A percentile compares a stretch with the other conserved stretches of the same genome.
These are phyloP conservation scores for Boletus rubroflammeus DNA, from an alignment of 768 basidiomycete species.

Conservation along the genomic window DNA sequence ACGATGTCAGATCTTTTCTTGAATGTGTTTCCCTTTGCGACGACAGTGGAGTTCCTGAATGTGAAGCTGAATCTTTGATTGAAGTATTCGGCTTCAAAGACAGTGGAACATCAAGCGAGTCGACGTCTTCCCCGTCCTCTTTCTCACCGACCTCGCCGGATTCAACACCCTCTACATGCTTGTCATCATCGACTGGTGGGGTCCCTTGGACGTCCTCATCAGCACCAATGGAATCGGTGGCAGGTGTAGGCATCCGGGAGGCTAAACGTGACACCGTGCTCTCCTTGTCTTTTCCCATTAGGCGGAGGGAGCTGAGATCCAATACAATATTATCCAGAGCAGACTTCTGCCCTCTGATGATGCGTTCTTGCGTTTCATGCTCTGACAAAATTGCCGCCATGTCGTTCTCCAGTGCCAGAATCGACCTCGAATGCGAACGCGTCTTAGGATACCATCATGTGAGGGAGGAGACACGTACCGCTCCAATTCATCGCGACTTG, in stretches of 20 bases:
- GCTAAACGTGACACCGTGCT: constrained; percentile 37
- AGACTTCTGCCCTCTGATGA: constrained; percentile 62
- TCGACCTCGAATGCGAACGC: constrained; percentile 46
- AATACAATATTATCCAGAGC: constrained; percentile 63
- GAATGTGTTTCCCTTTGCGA: constrained; percentile 25
- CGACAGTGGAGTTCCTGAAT: constrained; percentile 28
- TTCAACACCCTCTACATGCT: constrained; percentile 37
- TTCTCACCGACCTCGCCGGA: constrained; percentile 42
- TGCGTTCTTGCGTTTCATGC: constrained; percentile 67
- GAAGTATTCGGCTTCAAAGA: constrained; percentile 31
- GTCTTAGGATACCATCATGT: background rate
- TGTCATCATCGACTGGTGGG: constrained; percentile 31
- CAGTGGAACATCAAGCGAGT: constrained; percentile 27
- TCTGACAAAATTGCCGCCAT: constrained; percentile 71
- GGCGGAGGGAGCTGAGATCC: constrained; percentile 57
- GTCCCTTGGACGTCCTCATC: constrained; percentile 24
- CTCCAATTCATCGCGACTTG: constrained; percentile 72
- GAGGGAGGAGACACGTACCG: constrained; percentile 45
- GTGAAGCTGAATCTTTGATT: constrained; percentile 34
- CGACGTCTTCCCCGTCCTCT: constrained; percentile 36
- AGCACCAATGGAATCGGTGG: constrained; percentile 35
- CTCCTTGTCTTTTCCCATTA: constrained; percentile 68
- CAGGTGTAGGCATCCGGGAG: constrained; percentile 47
- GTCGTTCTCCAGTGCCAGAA: constrained; percentile 68
- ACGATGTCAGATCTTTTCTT: constrained; percentile 16